phyloP scores from a whole-genome alignment of 139 green algal genomes.

The Chlamydomonas eustigma region DNA sequence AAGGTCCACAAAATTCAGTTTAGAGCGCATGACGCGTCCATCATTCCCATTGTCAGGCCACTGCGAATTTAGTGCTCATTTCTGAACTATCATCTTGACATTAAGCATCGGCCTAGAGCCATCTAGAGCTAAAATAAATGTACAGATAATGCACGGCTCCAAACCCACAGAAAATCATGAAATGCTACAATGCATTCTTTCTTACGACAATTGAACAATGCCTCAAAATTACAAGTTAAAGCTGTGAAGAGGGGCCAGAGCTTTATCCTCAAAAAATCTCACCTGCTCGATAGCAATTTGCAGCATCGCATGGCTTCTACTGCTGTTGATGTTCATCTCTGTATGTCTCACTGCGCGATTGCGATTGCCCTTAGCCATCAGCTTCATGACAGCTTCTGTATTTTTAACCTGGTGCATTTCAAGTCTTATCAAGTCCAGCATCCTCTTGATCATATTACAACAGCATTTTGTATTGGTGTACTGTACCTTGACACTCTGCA shows the following conservation, averaged over 20 bases:
- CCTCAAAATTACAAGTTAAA: too few species aligned
- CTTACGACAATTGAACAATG: too few species aligned
- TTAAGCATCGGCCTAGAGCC: too few species aligned
- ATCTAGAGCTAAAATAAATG: too few species aligned
- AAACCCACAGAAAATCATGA: too few species aligned
- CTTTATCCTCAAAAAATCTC: too few species aligned
- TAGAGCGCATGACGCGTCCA: conserved; percentile 41
- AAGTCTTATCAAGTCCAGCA: too few species aligned
- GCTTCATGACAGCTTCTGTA: conserved; percentile 3
- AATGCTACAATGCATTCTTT: too few species aligned
- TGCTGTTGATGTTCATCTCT: conserved; percentile 63
- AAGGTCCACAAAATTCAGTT: conserved; percentile 94
- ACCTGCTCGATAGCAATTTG: conserved; percentile 52
- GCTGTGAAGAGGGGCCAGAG: too few species aligned
- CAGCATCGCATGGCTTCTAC: conserved; percentile 59
- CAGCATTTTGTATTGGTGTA: too few species aligned
- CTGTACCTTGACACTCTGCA: conserved; percentile 47
- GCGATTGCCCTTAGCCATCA: conserved; percentile 32
- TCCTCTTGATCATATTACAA: too few species aligned
- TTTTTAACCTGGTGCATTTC: conserved; percentile 12
- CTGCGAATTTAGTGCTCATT: conserved; percentile 4
- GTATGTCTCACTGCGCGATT: conserved; percentile 47
- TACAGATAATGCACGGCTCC: too few species aligned
- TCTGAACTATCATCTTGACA: background rate
- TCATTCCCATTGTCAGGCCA: conserved; percentile 12